A percentile compares a stretch with the other conserved stretches of the same genome.
Conservation (phyloP, 192 early-diverging fungal genomes). For the Funneliformis mosseae region DNA sequence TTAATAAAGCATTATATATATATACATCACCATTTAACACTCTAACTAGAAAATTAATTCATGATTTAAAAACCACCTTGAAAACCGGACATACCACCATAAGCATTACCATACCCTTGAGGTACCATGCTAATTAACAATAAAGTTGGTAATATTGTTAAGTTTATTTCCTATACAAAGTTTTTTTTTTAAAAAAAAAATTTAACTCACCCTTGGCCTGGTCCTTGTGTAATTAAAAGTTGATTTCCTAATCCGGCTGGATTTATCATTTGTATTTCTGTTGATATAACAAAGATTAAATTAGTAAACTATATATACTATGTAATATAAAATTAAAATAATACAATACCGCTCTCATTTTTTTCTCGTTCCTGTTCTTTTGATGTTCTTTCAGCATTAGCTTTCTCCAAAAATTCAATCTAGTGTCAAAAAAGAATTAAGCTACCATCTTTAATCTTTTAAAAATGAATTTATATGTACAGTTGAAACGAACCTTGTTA, state of each 20-base stretch:
- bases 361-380: slow-evolving; percentile 54
- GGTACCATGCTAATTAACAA: slow-evolving; percentile 19
- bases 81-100: background rate
- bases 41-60: no score
- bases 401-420: slow-evolving; percentile 56
- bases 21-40: no score
- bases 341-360: slow-evolving; percentile 34
- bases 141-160: background rate
- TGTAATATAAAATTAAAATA: slow-evolving; percentile 13
- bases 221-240: slow-evolving; percentile 70
- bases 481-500: slow-evolving; percentile 64
- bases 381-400: slow-evolving; percentile 58
- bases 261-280: slow-evolving; percentile 61
- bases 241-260: slow-evolving; percentile 72
- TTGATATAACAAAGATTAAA: slow-evolving; percentile 39
- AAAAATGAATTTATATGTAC: background rate
- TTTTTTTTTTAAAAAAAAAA: slow-evolving; percentile 38
- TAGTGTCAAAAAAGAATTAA: slow-evolving; percentile 12
- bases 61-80: background rate
- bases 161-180: slow-evolving; percentile 35
- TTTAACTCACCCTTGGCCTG: slow-evolving; percentile 35
- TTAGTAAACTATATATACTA: slow-evolving; percentile 25
- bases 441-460: background rate
- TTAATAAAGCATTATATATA: no score
- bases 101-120: slow-evolving; percentile 25